phyloP scores from a whole-genome alignment of 352 stramenopile genomes.

The Pythium dissimile region DNA sequence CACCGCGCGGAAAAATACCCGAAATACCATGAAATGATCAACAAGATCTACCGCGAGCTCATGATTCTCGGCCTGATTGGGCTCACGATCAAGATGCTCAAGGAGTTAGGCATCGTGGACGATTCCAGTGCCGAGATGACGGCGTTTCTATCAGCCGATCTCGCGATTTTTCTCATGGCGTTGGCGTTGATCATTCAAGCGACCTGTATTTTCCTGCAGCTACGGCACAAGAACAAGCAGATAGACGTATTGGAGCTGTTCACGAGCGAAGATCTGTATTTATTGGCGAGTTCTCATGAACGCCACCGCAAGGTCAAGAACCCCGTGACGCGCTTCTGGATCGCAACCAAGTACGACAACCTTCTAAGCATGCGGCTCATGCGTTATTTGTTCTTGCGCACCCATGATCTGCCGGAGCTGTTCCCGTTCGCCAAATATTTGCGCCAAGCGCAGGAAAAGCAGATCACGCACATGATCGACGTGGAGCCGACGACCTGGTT shows the following conservation, averaged over 20 bases:
- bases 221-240: constrained; percentile 27
- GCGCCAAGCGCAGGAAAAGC: constrained; percentile 58
- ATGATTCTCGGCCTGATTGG: constrained; percentile 31
- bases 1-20: constrained; percentile 39
- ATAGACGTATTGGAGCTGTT: constrained; percentile 22
- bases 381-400: constrained; percentile 21
- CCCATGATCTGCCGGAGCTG: constrained; percentile 16
- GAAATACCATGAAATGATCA: constrained; percentile 67
- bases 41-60: constrained; percentile 38
- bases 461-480: constrained; percentile 81
- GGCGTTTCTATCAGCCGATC: constrained; percentile 30
- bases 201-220: constrained; percentile 21
- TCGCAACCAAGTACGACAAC: not conserved
- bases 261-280: constrained; percentile 16
- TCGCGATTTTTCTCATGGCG: constrained; percentile 31
- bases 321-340: not conserved
- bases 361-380: constrained; percentile 20
- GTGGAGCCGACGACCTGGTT: constrained; percentile 59
- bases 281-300: constrained; percentile 9
- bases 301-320: constrained; percentile 3
- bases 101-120: constrained; percentile 15
- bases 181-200: constrained; percentile 31
- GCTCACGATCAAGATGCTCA: constrained; percentile 31
- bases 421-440: constrained; percentile 74
- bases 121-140: constrained; percentile 14